Conservation (phyloP, 1,284 basidiomycete species). For the Rhizopogon parksii region DNA sequence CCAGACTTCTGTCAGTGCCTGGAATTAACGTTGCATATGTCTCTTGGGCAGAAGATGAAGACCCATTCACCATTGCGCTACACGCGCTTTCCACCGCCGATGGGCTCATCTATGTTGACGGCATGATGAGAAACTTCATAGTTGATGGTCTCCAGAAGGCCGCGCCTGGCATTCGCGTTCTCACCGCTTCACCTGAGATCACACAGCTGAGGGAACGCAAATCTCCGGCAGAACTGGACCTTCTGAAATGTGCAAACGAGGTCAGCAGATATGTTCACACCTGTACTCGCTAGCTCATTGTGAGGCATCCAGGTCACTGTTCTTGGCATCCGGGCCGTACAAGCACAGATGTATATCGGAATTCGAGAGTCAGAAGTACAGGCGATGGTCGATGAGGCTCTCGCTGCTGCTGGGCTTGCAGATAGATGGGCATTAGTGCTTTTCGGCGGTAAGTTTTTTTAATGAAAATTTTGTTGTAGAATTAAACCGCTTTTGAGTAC, state of each 20-base stretch:
- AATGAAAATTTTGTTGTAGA: neutral
- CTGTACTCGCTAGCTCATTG: neutral
- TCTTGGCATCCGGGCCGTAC: constrained; percentile 64
- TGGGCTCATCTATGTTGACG: constrained; percentile 55
- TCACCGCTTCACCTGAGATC: constrained; percentile 49
- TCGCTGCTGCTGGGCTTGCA: constrained; percentile 51
- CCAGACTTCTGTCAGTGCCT: constrained; percentile 52
- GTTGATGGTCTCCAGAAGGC: constrained; percentile 52
- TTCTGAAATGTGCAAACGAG: constrained; percentile 77
- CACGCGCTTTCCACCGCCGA: constrained; percentile 31
- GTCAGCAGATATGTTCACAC: constrained; percentile 31
- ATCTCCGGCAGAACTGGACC: constrained; percentile 59
- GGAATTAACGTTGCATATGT: constrained; percentile 42
- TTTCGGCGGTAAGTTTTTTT: constrained; percentile 59
- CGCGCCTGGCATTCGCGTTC: constrained; percentile 33
- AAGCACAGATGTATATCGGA: constrained; percentile 57
- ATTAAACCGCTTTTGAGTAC: constrained; percentile 1
- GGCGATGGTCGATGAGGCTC: constrained; percentile 47
- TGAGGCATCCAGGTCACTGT: constrained; percentile 54
- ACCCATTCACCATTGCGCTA: constrained; percentile 57
- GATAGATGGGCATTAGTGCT: constrained; percentile 59
- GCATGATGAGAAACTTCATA: constrained; percentile 51
- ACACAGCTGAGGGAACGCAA: constrained; percentile 66
- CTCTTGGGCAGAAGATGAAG: constrained; percentile 69
- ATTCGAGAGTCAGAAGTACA: constrained; percentile 69